Base-by-base conservation (phyloP, 1,284 basidiomycete species). In the Exobasidium cylindrosporum region DNA sequence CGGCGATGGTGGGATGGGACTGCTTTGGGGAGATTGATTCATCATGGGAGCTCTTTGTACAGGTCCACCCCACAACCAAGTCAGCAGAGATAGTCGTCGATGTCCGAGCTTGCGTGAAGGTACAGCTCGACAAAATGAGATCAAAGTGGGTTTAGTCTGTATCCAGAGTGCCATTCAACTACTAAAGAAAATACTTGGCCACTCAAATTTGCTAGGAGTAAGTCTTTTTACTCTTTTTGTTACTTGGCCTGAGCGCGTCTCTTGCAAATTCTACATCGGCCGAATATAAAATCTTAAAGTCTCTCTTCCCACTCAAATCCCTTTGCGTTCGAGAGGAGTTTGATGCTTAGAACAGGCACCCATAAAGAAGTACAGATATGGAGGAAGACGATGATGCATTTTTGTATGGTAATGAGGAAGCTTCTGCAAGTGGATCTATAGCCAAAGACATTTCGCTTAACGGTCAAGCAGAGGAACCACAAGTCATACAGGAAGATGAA, bases 321-420 rank as follows among this genome's bases (percentile, higher is more conserved):
- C 35, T 40, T 40, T 40, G 35, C 43, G 43, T 44, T 44, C 43
- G 43, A 23, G 43, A 44, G 43, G 43, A 44, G 43, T 23, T 44
- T 23, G 43, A 13, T 44, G 13, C 43, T 14, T 44, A 23, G 43
- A 13, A 44, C 14, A 44, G n/a, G 43, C 43, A 44, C n/a, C n/a
- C n/a, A n/a, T n/a, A 56, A 6, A 54, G 43, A 31, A 44, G 45
- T 3, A 13, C 50, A 23, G 46, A 30, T 17, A 60, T 47, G 59
- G 52, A 63, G 47, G 62, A 72, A 46, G 69, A 73, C 63, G 71
- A 73, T 32, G 71, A 73, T 54, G 67, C 65, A 26, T 73, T 71
- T 54, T 62, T 73, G 4, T 73, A 73, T 44, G 71, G 71, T 23
- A 60, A 61, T 49, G 65, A 60, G 2, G 23, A 55, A 49, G 24